A percentile compares a stretch with the other conserved stretches of the same genome.
Conservation (phyloP, 1,139 yeast genomes). For the Yamadazyma siamensis region DNA sequence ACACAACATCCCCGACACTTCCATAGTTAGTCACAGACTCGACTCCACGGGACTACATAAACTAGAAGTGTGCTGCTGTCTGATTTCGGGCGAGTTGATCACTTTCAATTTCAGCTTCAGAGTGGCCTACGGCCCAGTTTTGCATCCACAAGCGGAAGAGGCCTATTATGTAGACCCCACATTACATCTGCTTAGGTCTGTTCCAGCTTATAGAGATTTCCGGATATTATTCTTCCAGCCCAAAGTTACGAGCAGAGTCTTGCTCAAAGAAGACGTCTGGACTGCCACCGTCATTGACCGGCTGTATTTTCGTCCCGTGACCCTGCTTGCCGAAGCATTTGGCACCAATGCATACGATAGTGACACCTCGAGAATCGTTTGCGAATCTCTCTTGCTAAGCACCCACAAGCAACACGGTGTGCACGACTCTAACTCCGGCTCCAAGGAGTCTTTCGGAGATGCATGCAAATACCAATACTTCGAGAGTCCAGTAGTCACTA, state of each 20-base stretch:
- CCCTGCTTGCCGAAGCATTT: constrained; percentile 43
- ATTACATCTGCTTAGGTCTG: constrained; percentile 22
- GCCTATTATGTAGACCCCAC: constrained; percentile 28
- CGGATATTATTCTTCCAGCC: constrained; percentile 25
- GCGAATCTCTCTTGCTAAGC: constrained; percentile 18
- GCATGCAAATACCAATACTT: constrained; percentile 43
- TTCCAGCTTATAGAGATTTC: constrained; percentile 15
- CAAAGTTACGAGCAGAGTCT: constrained; percentile 22
- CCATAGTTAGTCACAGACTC: constrained; percentile 29
- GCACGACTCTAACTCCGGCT: constrained; percentile 18
- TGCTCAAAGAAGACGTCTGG: constrained; percentile 56
- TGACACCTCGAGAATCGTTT: constrained; percentile 15
- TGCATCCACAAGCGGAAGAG: background rate
- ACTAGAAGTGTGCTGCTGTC: constrained; percentile 34
- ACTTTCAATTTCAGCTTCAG: constrained; percentile 33
- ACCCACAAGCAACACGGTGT: background rate
- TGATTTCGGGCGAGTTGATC: constrained; percentile 49
- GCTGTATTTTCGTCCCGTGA: constrained; percentile 46
- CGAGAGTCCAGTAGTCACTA: constrained; percentile 22
- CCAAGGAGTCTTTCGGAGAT: constrained; percentile 44
- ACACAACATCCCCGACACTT: constrained; percentile 61
- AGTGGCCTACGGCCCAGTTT: constrained; percentile 27
- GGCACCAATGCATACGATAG: constrained; percentile 42
- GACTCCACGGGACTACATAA: constrained; percentile 15
- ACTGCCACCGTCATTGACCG: constrained; percentile 41